Evolutionary conservation across 805 yeast species (phyloP).

Genomic region (Metschnikowia lunata): DNA sequence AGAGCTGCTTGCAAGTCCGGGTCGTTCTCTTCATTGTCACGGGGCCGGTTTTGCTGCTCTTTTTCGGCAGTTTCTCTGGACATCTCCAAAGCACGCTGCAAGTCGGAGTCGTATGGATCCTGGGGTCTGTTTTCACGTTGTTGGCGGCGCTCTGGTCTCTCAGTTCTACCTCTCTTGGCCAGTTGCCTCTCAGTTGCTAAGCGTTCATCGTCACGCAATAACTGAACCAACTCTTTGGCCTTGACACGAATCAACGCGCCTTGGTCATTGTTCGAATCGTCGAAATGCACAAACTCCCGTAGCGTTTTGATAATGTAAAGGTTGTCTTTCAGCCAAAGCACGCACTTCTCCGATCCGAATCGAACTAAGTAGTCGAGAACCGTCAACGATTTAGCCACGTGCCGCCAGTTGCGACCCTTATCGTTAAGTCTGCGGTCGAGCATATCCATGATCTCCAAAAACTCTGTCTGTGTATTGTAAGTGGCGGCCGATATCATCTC

Average conservation of each 20-base stretch:
- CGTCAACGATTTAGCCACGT: constrained; percentile 85
- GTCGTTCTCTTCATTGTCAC: constrained; percentile 40
- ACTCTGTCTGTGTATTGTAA: constrained; percentile 61
- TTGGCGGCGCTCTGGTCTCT: neutral
- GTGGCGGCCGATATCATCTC: constrained; percentile 78
- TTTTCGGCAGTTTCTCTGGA: constrained; percentile 80
- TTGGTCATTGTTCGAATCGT: constrained; percentile 75
- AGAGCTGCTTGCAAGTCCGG: constrained; percentile 68
- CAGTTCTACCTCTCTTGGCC: constrained; percentile 18
- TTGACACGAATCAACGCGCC: constrained; percentile 84
- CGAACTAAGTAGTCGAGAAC: constrained; percentile 85
- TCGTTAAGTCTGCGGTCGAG: constrained; percentile 87
- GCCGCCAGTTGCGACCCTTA: constrained; percentile 97
- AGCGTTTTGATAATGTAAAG: constrained; percentile 83
- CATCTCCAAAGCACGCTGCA: constrained; percentile 76
- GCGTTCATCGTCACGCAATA: constrained; percentile 78
- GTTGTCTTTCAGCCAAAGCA: constrained; percentile 87
- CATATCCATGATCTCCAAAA: constrained; percentile 91
- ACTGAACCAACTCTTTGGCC: constrained; percentile 81
- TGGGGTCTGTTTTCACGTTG: neutral
- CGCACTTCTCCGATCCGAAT: constrained; percentile 83
- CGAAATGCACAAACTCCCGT: constrained; percentile 81
- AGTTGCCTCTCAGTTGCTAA: constrained; percentile 62
- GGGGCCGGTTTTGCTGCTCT: constrained; percentile 50
- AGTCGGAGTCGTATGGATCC: constrained; percentile 62